Percentiles rank a stretch among this genome's conserved stretches.
Conservation (phyloP, 2,329 filamentous ascomycete genomes). For the Fusarium sp. region DNA sequence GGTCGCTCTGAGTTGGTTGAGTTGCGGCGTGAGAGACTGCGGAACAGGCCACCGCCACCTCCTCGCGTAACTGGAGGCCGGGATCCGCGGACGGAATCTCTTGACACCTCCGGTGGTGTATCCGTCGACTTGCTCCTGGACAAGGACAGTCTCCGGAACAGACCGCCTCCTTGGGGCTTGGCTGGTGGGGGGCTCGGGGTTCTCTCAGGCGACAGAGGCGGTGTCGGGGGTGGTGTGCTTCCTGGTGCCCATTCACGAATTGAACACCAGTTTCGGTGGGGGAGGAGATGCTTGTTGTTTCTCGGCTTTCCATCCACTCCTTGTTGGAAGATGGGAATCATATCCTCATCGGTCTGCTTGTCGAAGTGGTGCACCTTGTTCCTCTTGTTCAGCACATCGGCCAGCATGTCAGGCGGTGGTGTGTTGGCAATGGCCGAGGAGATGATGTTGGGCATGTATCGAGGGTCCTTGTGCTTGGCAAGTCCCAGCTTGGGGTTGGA, state of each 20-base stretch:
- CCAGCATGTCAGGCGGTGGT: constrained; percentile 87
- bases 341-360: constrained; percentile 87
- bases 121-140: constrained; percentile 50
- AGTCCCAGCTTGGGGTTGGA: constrained; percentile 85
- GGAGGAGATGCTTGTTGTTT: constrained; percentile 91
- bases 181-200: constrained; percentile 55
- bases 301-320: constrained; percentile 90
- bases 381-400: constrained; percentile 91
- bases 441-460: constrained; percentile 97
- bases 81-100: constrained; percentile 55
- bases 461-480: constrained; percentile 89
- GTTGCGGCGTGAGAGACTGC: constrained; percentile 56
- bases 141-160: constrained; percentile 61
- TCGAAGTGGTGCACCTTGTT: constrained; percentile 84
- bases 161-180: constrained; percentile 48
- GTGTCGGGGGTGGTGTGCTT: constrained; percentile 77
- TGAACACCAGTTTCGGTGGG: constrained; percentile 94
- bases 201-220: constrained; percentile 62
- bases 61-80: constrained; percentile 61
- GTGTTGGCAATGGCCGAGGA: constrained; percentile 95
- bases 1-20: constrained; percentile 52
- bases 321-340: constrained; percentile 92
- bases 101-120: constrained; percentile 52
- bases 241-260: constrained; percentile 88
- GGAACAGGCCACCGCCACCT: constrained; percentile 57